Evolutionary conservation across 768 basidiomycete genomes (phyloP), one percentile per base, ranked within the genome.

Genomic region (Russula foetens): DNA sequence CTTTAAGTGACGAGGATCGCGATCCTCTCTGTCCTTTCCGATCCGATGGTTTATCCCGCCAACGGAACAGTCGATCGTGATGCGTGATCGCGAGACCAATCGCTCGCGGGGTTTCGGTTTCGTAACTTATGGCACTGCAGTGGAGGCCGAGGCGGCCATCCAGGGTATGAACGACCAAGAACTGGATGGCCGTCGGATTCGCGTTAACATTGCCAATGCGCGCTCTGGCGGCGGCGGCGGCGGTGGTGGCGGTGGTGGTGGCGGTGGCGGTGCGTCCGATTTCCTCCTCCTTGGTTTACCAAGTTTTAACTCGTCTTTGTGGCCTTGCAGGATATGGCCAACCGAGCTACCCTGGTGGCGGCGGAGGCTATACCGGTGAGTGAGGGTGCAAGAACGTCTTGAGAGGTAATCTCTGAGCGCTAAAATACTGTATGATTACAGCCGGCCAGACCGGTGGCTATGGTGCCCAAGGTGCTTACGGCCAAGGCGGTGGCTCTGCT

Each of bases 101-200:
- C 92, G 95, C 71, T 96, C 92, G 65, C 88, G 95, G 71, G 95
- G 95, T 70, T 98, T 98, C 73, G 95, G 95, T 64, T 98, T 98
- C 76, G 94, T 98, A 63, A 94, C 90, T 56, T 94, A 78, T 73
- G 73, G 77, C 64, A 71, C 73, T 50, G 46, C 69, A 14, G 69
- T 74, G 31, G 92, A 96, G 72, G 95, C 95, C 47, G 76, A 88
- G 12, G 77, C 77, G 62, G 93, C 95, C 47, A 96, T 97, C 71
- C 62, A 53, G 47, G 76, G 72, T 44, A 76, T 96, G 72, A 88
- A 98, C 75, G 95, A 97, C 70, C 84, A 88, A 67, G 92, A 96
- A 66, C 84, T 98, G 64, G 96, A 98, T 75, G 94, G 95, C 53
- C 84, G 96, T 66, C 81, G 89, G 62, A 85, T 98, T 71, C 92